Evolutionary conservation across 73 alveolate genomes (phyloP).

Genomic region (Tetrahymena thermophila): DNA sequence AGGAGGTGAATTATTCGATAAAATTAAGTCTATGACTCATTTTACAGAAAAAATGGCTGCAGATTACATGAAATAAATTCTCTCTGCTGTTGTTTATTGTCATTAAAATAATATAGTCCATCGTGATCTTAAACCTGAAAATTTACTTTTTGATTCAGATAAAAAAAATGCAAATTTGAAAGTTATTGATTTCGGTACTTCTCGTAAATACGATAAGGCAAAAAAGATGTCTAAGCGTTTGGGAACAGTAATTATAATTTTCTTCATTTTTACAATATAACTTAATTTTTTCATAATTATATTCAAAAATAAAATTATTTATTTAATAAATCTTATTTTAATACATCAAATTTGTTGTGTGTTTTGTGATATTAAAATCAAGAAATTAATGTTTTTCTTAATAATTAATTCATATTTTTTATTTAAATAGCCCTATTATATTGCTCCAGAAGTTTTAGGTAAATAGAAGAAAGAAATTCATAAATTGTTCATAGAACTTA

Average conservation of each 20-base stretch:
- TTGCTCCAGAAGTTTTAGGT: slow-evolving; percentile 52
- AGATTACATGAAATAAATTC: slow-evolving; percentile 65
- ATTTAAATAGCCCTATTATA: slow-evolving; percentile 25
- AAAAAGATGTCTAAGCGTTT: slow-evolving; percentile 67
- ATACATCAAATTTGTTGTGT: no score
- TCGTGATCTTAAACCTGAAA: slow-evolving; percentile 93
- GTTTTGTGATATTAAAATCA: no score
- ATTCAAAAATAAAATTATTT: no score
- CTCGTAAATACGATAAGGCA: slow-evolving; percentile 44
- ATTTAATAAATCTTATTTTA: no score
- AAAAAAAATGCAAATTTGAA: slow-evolving; percentile 55
- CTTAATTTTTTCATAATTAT: no score
- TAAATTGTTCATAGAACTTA: background rate
- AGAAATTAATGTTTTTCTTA: no score
- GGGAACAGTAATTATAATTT: slow-evolving; percentile 74
- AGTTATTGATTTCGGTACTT: slow-evolving; percentile 91
- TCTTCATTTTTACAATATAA: no score
- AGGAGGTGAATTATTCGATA: slow-evolving; percentile 88
- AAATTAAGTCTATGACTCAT: slow-evolving; percentile 48
- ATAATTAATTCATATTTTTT: background rate
- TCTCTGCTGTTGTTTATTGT: slow-evolving; percentile 78
- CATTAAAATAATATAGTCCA: slow-evolving; percentile 83
- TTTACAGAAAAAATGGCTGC: slow-evolving; percentile 82
- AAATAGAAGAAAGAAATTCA: background rate
- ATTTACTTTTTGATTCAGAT: slow-evolving; percentile 67